phyloP scores from a whole-genome alignment of 176 grass and related monocot species.

The Puya raimondii region DNA sequence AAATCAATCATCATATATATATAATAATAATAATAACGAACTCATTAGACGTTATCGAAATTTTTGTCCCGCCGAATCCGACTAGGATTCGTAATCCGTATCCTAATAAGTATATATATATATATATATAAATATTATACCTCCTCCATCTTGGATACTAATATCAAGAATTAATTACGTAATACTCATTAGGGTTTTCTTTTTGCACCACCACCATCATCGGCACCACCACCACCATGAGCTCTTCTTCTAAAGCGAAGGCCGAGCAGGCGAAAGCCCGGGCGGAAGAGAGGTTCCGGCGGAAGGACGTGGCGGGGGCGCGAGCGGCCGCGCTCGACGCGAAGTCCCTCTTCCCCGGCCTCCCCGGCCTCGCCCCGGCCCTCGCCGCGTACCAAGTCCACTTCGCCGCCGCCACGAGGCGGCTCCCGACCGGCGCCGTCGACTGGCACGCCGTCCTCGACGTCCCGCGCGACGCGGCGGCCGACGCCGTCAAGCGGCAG shows the following conservation, averaged over 20 bases:
- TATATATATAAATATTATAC: too few relatives aligned
- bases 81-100: too few relatives aligned
- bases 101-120: too few relatives aligned
- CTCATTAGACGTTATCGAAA: too few relatives aligned
- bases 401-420: not conserved
- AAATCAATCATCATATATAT: too few relatives aligned
- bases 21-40: too few relatives aligned
- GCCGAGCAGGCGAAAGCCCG: not conserved
- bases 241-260: not conserved
- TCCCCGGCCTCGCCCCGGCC: not conserved
- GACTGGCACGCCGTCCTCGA: slow-evolving; percentile 22
- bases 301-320: not conserved
- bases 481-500: not conserved
- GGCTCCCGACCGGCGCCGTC: not conserved
- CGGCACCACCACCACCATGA: too few relatives aligned
- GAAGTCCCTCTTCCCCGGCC: not conserved
- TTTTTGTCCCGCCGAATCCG: too few relatives aligned
- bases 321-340: not conserved
- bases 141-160: too few relatives aligned
- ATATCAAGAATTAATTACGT: too few relatives aligned
- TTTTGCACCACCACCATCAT: too few relatives aligned
- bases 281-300: not conserved
- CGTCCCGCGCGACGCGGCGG: not conserved
- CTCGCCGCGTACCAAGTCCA: slow-evolving; percentile 25
- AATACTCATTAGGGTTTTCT: too few relatives aligned